Conservation (phyloP, 2,329 filamentous ascomycete genomes). For the Paraphoma chrysanthemicola region DNA sequence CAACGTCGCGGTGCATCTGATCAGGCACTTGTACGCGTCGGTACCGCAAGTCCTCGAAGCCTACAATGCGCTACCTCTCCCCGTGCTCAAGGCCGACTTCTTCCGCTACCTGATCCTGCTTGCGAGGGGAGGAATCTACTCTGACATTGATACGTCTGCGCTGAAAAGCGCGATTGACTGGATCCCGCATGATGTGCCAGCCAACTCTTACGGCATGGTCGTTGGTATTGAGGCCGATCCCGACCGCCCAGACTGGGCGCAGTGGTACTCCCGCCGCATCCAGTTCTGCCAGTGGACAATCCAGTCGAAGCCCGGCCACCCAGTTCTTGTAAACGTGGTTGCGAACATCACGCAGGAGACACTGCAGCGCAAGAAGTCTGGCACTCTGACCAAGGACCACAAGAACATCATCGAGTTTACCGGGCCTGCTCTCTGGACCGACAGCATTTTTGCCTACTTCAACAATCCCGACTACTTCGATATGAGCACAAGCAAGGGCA, state of each 20-base stretch:
- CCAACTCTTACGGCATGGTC: constrained; percentile 81
- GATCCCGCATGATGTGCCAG: constrained; percentile 80
- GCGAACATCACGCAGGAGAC: constrained; percentile 84
- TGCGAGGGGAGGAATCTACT: constrained; percentile 81
- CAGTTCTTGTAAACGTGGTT: constrained; percentile 86
- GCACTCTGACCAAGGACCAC: constrained; percentile 69
- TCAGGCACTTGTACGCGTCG: constrained; percentile 85
- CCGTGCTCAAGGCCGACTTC: constrained; percentile 68
- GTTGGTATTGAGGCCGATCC: constrained; percentile 97
- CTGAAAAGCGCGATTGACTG: constrained; percentile 85
- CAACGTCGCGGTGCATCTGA: constrained; percentile 78
- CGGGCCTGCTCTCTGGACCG: constrained; percentile 93
- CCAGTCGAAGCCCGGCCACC: constrained; percentile 92
- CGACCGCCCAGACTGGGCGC: constrained; percentile 86
- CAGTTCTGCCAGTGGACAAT: constrained; percentile 99
- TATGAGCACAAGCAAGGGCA: constrained; percentile 71
- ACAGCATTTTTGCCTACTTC: constrained; percentile 89
- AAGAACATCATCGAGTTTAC: constrained; percentile 92
- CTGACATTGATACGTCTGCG: constrained; percentile 83
- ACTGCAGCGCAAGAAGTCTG: constrained; percentile 72
- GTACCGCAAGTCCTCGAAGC: constrained; percentile 58
- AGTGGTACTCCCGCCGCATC: constrained; percentile 95
- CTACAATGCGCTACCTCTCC: constrained; percentile 56
- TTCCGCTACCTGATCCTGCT: constrained; percentile 75
- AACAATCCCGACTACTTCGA: constrained; percentile 91